phyloP scores from a whole-genome alignment of 768 basidiomycete species.

The Phaeotremella fagi region DNA sequence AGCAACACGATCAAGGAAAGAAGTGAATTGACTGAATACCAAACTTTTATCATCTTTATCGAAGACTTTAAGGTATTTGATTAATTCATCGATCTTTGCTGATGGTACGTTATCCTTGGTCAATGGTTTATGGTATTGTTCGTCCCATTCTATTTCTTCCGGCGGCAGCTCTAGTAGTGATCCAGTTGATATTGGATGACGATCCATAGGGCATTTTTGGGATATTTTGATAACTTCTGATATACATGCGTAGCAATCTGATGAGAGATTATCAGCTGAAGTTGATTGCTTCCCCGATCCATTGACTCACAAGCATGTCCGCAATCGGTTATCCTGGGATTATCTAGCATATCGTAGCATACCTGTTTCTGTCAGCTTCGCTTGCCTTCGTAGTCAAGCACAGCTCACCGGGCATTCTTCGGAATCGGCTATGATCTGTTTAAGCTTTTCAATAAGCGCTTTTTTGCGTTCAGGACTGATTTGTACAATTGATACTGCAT shows the following conservation, averaged over 20 bases:
- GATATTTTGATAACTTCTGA: conserved; percentile 11
- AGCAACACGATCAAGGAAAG: conserved; percentile 76
- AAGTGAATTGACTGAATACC: conserved; percentile 86
- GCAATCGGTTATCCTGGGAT: conserved; percentile 38
- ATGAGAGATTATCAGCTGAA: too few species aligned
- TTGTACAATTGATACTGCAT: conserved; percentile 11
- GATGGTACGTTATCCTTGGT: conserved; percentile 49
- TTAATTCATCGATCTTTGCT: conserved; percentile 77
- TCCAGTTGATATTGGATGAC: conserved; percentile 21
- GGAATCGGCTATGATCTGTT: conserved; percentile 21
- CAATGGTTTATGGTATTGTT: conserved; percentile 5
- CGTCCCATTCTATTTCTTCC: conserved; percentile 17
- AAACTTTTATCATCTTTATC: conserved; percentile 70
- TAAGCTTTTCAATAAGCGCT: conserved; percentile 29
- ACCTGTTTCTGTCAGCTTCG: too few species aligned
- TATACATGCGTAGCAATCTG: conserved; percentile 36
- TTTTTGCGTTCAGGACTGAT: conserved; percentile 15
- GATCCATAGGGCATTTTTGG: conserved; percentile 29
- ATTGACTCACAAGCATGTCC: conserved; percentile 35
- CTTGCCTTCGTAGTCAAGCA: too few species aligned
- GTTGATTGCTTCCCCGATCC: too few species aligned
- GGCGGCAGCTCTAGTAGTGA: conserved; percentile 31
- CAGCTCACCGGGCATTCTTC: conserved; percentile 36
- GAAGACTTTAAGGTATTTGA: conserved; percentile 66
- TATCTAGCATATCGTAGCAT: conserved; percentile 21